Conservation (phyloP, 2,329 filamentous ascomycete genomes). For the Clarireedia monteithiana region DNA sequence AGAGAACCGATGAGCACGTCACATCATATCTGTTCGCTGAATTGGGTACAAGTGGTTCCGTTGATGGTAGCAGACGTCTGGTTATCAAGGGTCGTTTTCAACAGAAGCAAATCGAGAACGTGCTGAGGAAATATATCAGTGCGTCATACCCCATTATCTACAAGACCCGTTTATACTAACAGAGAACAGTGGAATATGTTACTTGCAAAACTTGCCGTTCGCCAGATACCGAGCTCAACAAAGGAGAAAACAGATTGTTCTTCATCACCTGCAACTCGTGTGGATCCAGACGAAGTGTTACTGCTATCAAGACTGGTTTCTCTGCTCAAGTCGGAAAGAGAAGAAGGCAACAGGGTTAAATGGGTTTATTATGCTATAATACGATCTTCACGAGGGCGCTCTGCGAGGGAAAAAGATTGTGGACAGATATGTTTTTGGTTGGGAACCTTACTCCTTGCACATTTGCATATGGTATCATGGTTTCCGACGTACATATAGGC, state of each 20-base stretch:
- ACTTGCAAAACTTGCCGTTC: slow-evolving; percentile 98
- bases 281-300: slow-evolving; percentile 77
- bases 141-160: slow-evolving; percentile 36
- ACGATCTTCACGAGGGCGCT: not conserved
- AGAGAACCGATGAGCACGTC: slow-evolving; percentile 95
- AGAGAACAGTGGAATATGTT: slow-evolving; percentile 70
- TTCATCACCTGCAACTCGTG: slow-evolving; percentile 96
- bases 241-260: slow-evolving; percentile 98
- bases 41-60: slow-evolving; percentile 92
- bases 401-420: not conserved
- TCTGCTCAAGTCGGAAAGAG: slow-evolving; percentile 98
- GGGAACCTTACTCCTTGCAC: too few species aligned
- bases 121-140: slow-evolving; percentile 92
- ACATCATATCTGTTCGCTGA: slow-evolving; percentile 97
- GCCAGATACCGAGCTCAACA: slow-evolving; percentile 91
- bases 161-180: slow-evolving; percentile 16
- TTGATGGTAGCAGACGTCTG: slow-evolving; percentile 83
- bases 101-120: slow-evolving; percentile 98
- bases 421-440: not conserved
- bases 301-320: slow-evolving; percentile 99
- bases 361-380: slow-evolving; percentile 9
- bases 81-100: slow-evolving; percentile 99
- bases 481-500: not conserved
- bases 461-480: too few species aligned
- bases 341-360: slow-evolving; percentile 84